Evolutionary conservation across 139 green algal genomes (phyloP), one percentile per base, ranked within the genome.

Genomic region (Bryopsis sp.): DNA sequence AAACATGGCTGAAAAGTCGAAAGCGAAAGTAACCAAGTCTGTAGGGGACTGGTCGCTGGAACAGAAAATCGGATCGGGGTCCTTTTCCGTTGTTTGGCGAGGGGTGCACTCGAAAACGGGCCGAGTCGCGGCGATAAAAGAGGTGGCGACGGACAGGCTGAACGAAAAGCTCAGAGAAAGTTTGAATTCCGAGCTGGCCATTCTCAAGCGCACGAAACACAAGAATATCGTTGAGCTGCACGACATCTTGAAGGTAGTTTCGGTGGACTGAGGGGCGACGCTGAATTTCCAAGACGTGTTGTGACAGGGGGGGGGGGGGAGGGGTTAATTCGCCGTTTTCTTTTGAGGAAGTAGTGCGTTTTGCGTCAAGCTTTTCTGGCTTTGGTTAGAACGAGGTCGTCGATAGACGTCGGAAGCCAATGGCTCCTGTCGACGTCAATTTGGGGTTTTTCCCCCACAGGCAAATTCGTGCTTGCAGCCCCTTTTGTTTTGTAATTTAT

Each of bases 1-100:
- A n/a, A n/a, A n/a, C n/a, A n/a, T n/a, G 43, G 43, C 11, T 15
- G 43, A 50, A 50, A 50, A 50, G 43, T 26, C 43, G 43, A 11
- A 15, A 50, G 15, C 15, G 43, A 50, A 50, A 11, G 43, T 50
- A 26, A 50, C 43, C 11, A 26, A 11, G 43, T 50, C 73, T 15
- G 71, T 81, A 26, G 80, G 77, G 2, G 38, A 80, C 2, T 86
- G 81, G 59, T 26, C 39, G 39, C 22, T 85, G n/a, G 43, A 33
- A 19, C 29, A 76, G 37, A 68, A 77, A 46, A 79, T 88, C 33
- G 82, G 82, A 6, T 36, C 57, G 4, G 82, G 82, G 5, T 83
- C 77, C 22, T 88, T 88, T 58, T 76, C 80, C 2, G 70, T 75
- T 3, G 82, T 88, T 48, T 88, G 79, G 79, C 71, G 77, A 26